Evolutionary conservation across 164 flowering plant genomes (phyloP), one percentile per base, ranked within the genome.

Genomic region (Nymphaea colorata): DNA sequence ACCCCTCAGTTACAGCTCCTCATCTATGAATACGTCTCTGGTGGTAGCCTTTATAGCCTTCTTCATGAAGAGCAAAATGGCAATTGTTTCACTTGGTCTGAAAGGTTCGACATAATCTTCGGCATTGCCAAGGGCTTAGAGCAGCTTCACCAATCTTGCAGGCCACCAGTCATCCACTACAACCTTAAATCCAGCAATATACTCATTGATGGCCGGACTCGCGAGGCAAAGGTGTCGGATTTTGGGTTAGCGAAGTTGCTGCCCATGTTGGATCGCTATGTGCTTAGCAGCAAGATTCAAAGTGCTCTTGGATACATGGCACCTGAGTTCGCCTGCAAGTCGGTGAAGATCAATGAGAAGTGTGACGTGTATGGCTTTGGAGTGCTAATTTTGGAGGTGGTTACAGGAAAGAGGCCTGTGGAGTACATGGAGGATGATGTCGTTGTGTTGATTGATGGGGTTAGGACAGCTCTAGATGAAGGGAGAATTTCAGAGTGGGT

Each of bases 231-330:
- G 70, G 88, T 93, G 4, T 94, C 86, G 62, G 98, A 93, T 71
- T 93, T 81, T 72, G 97, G 96, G 63, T 73, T 93, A 55, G 98
- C 93, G 10, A 83, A 86, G 72, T 69, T 93, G 65, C 70, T 93
- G 69, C 96, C 98, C 1, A 83, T 82, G 86, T 78, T 93, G 36
- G 98, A 93, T 64, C 88, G 93, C 2, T 86, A 87, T 65, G 87
- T 89, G 17, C 66, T 91, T 51, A 91, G 97, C 80, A 87, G 96
- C 87, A 91, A 91, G 82, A 84, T 93, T 44, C 98, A 93, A 80
- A 93, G 98, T 69, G 98, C 96, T 16, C 87, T 93, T 3, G 98
- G 98, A 11, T 93, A 93, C 82, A 88, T 91, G 98, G 98, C 97
- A 18, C 98, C 97, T 4, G 98, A 93, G 70, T 91, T 89, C 67